Evolutionary conservation across 352 stramenopile genomes (phyloP).

Genomic region (Saprolegnia parasitica): DNA sequence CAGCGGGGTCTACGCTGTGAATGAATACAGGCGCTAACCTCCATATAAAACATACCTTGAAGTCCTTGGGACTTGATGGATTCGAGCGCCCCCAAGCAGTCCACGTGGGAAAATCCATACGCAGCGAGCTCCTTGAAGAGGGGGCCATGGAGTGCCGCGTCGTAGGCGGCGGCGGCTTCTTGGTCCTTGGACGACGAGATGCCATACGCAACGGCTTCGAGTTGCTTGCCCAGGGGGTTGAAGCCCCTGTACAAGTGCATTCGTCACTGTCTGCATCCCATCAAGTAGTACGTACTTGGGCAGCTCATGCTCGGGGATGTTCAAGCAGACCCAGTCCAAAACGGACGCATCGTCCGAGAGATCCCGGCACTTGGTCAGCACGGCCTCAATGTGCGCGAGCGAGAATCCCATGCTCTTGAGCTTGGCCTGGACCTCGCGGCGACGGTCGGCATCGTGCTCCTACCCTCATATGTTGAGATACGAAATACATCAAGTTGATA

Average conservation of each 20-base stretch:
- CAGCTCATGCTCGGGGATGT: constrained; percentile 66
- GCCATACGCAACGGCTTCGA: constrained; percentile 66
- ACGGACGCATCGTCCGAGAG: constrained; percentile 37
- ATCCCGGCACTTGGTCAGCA: constrained; percentile 34
- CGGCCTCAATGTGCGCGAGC: constrained; percentile 43
- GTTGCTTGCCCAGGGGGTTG: constrained; percentile 83
- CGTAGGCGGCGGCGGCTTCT: constrained; percentile 1
- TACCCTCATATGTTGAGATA: no score
- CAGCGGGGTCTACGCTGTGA: constrained; percentile 29
- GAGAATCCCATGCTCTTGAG: constrained; percentile 59
- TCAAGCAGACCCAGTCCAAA: constrained; percentile 79
- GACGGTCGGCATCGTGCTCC: constrained; percentile 31
- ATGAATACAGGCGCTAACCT: not conserved
- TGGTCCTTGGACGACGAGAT: constrained; percentile 22
- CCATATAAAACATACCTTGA: constrained; percentile 8
- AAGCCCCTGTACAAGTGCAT: constrained; percentile 60
- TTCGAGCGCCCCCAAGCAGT: constrained; percentile 45
- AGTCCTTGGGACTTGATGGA: constrained; percentile 35
- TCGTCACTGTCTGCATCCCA: not conserved
- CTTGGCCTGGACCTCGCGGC: constrained; percentile 32
- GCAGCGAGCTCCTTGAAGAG: constrained; percentile 73
- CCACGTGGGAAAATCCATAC: constrained; percentile 48
- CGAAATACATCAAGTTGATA: no score
- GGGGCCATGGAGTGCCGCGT: constrained; percentile 29
- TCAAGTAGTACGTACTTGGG: constrained; percentile 39